A percentile compares a stretch with the other conserved stretches of the same genome.
phyloP scores from a whole-genome alignment of 2,329 filamentous ascomycete species.

The Verticillium tricorpus region DNA sequence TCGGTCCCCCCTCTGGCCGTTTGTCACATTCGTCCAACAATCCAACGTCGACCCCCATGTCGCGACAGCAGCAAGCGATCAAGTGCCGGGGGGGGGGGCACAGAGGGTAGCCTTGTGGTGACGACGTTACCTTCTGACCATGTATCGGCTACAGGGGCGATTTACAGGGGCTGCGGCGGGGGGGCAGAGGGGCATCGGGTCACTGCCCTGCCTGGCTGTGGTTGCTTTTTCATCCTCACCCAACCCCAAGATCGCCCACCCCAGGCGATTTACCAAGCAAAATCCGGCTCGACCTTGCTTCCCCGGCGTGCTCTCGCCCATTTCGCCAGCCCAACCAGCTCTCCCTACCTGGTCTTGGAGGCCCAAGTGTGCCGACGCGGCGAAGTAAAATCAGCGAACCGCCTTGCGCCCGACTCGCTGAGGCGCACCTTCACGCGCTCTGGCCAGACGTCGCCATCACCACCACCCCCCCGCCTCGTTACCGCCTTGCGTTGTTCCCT shows the following conservation, averaged over 20 bases:
- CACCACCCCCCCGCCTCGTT: neutral
- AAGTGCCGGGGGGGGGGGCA: neutral
- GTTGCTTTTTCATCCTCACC: neutral
- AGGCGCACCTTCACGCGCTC: neutral
- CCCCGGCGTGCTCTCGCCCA: neutral
- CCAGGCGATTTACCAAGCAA: neutral
- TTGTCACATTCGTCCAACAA: constrained; percentile 2
- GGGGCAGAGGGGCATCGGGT: neutral
- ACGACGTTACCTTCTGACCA: neutral
- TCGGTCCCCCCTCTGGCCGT: neutral
- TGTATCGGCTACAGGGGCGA: neutral
- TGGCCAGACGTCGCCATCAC: neutral
- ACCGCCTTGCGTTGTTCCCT: neutral
- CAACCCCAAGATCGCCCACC: neutral
- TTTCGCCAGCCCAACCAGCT: neutral
- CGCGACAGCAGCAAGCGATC: neutral
- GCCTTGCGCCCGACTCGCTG: neutral
- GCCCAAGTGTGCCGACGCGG: neutral
- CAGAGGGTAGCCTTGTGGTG: neutral
- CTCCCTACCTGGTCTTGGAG: neutral
- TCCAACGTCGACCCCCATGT: constrained; percentile 1
- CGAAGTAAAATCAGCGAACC: neutral
- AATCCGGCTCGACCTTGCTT: neutral
- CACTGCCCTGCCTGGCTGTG: neutral
- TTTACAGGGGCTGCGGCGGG: neutral